These are phyloP conservation scores for Aspergillus conjunctus DNA, from an alignment of 495 filamentous ascomycete genomes.

Conservation along the genomic window DNA sequence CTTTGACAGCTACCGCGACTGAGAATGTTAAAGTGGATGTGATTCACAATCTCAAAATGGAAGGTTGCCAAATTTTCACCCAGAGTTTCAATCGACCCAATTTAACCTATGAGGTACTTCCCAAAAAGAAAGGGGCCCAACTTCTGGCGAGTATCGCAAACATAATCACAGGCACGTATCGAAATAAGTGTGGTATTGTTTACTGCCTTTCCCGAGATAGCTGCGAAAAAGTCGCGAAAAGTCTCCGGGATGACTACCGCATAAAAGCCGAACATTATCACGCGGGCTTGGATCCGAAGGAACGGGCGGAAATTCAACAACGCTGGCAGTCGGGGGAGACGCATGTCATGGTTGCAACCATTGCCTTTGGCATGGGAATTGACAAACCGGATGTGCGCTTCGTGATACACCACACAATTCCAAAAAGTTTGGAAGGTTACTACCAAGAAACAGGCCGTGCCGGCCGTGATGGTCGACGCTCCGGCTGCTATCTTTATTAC, in stretches of 20 bases:
- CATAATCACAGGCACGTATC: constrained; percentile 67
- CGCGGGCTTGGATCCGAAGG: constrained; percentile 65
- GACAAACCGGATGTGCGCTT: constrained; percentile 96
- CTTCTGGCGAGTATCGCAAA: constrained; percentile 67
- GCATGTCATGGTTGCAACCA: constrained; percentile 96
- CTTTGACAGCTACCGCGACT: constrained; percentile 92
- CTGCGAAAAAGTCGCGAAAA: constrained; percentile 76
- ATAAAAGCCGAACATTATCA: constrained; percentile 87
- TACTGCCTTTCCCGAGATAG: constrained; percentile 87
- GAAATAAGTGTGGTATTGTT: constrained; percentile 81
- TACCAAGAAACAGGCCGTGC: constrained; percentile 97
- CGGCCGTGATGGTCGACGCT: constrained; percentile 83
- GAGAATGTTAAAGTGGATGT: constrained; percentile 89
- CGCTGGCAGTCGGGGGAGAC: constrained; percentile 77
- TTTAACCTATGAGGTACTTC: constrained; percentile 78
- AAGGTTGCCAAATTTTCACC: constrained; percentile 70
- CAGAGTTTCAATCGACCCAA: constrained; percentile 97
- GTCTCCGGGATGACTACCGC: constrained; percentile 57
- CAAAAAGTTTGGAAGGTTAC: constrained; percentile 96
- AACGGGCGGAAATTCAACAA: constrained; percentile 69
- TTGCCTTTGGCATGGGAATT: constrained; percentile 99
- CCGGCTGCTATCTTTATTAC: constrained; percentile 90
- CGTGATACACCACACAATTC: constrained; percentile 88
- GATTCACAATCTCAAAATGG: constrained; percentile 82
- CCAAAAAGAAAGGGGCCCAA: constrained; percentile 57